A percentile compares a stretch with the other conserved stretches of the same genome.
phyloP scores from a whole-genome alignment of 2,329 filamentous ascomycete genomes.

The Alternaria triticimaculans region DNA sequence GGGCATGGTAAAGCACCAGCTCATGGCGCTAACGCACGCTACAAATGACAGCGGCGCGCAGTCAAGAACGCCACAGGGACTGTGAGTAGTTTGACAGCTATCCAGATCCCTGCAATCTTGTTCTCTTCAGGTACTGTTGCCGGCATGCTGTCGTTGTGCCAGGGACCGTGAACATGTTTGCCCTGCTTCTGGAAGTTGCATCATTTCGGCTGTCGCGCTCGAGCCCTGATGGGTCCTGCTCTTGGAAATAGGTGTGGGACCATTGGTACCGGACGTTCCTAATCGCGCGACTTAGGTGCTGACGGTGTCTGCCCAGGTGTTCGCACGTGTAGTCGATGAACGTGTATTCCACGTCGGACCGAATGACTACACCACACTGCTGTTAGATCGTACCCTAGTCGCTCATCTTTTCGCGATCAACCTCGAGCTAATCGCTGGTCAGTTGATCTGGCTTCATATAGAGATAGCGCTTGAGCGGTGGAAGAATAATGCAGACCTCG shows the following conservation, averaged over 20 bases:
- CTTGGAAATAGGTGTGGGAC: background rate
- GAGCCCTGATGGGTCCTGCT: background rate
- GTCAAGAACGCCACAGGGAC: background rate
- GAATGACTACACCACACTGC: background rate
- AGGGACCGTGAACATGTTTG: background rate
- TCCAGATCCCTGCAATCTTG: background rate
- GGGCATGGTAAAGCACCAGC: background rate
- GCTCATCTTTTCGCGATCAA: background rate
- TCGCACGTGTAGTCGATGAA: background rate
- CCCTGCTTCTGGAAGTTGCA: background rate
- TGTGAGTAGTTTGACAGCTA: background rate
- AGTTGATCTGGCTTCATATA: conserved; percentile 98
- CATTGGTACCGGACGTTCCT: background rate
- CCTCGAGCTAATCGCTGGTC: conserved; percentile 41
- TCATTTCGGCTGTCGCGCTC: background rate
- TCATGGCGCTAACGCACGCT: background rate
- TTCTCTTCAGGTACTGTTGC: background rate
- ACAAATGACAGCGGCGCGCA: background rate
- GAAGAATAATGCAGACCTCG: conserved; percentile 62
- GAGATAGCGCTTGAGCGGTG: conserved; percentile 97
- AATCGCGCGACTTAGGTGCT: background rate
- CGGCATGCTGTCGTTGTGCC: background rate
- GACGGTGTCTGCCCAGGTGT: background rate
- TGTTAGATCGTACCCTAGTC: background rate
- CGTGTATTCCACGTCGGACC: background rate